Conservation (phyloP, 306 rosid species). For the Acmispon strigosus region DNA sequence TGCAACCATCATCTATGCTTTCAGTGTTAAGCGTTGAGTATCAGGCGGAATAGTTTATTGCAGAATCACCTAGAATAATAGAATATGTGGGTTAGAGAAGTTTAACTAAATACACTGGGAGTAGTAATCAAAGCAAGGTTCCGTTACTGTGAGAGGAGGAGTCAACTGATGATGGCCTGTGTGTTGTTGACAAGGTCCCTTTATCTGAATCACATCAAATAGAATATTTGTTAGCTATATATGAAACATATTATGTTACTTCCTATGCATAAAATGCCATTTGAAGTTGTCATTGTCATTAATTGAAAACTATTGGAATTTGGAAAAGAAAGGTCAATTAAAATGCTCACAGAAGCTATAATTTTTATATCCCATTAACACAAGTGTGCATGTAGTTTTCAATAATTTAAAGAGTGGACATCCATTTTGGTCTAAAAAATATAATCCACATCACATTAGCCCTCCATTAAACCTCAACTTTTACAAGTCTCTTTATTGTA, state of each 20-base stretch:
- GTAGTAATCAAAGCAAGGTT: constrained; percentile 7
- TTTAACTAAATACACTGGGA: not conserved
- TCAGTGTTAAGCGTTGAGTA: constrained; percentile 12
- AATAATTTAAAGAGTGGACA: too few species aligned
- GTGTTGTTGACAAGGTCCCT: constrained; percentile 31
- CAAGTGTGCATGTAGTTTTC: too few species aligned
- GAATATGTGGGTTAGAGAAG: constrained; percentile 16
- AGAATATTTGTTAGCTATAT: constrained; percentile 8
- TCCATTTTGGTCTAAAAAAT: too few species aligned
- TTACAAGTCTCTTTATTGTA: too few species aligned
- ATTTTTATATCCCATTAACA: not conserved
- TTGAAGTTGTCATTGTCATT: not conserved
- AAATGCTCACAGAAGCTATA: too few species aligned
- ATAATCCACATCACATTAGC: too few species aligned
- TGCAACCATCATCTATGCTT: constrained; percentile 12
- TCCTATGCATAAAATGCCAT: not conserved
- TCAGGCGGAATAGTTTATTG: constrained; percentile 34
- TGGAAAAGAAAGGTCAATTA: not conserved
- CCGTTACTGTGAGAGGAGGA: constrained; percentile 49
- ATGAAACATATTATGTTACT: not conserved
- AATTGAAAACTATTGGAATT: not conserved
- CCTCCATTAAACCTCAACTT: too few species aligned
- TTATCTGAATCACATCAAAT: constrained; percentile 32
- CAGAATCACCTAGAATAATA: constrained; percentile 55
- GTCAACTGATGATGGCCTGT: constrained; percentile 46